Conservation (phyloP, 2,329 filamentous ascomycete genomes). For the Sclerotinia subarctica region DNA sequence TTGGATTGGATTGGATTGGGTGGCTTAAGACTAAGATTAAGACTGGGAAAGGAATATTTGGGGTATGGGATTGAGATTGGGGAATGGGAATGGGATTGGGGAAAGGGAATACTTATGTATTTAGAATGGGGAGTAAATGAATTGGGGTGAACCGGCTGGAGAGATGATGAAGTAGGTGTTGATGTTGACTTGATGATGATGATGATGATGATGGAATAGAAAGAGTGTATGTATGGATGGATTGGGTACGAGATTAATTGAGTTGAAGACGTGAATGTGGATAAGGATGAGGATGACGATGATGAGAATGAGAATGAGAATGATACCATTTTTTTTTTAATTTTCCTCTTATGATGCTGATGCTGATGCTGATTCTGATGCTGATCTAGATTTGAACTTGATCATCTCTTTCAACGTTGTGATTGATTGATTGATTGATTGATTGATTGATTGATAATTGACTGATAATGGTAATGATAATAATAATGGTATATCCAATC, state of each 20-base stretch:
- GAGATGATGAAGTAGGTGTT: too few relatives aligned
- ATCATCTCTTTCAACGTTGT: background rate
- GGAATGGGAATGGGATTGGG: background rate
- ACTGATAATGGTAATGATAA: too few relatives aligned
- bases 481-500: constrained; percentile 10
- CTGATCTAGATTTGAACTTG: background rate
- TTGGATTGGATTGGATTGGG: too few relatives aligned
- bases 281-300: background rate
- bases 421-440: background rate
- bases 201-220: background rate
- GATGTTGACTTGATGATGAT: too few relatives aligned
- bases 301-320: background rate
- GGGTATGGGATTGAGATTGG: background rate
- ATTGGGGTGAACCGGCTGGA: background rate
- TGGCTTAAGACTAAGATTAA: background rate
- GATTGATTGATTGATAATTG: background rate
- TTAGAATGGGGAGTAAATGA: constrained; percentile 10
- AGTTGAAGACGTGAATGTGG: background rate
- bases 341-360: background rate
- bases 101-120: background rate
- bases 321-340: constrained; percentile 2
- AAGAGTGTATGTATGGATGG: background rate
- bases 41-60: background rate
- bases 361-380: too few relatives aligned
- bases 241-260: background rate